phyloP scores from a whole-genome alignment of 2,329 filamentous ascomycete species.

The Alternaria alternata region DNA sequence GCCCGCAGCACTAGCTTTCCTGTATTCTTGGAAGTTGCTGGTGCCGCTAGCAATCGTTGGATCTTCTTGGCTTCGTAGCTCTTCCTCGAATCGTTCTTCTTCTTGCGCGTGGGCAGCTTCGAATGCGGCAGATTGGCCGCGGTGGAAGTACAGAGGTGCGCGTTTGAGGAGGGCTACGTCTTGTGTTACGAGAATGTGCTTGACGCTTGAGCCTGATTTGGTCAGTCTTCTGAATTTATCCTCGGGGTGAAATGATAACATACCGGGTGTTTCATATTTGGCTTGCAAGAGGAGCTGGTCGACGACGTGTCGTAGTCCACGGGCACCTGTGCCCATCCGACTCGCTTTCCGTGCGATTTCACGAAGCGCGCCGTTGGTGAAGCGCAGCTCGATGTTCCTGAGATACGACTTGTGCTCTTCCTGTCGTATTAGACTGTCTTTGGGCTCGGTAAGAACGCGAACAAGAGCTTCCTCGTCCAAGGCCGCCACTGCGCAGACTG shows the following conservation, averaged over 20 bases:
- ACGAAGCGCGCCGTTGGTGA: constrained; percentile 82
- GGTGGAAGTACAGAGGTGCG: constrained; percentile 54
- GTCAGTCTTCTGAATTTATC: constrained; percentile 12
- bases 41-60: constrained; percentile 27
- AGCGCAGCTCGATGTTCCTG: constrained; percentile 76
- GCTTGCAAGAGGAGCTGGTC: constrained; percentile 56
- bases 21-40: constrained; percentile 57
- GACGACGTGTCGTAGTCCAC: constrained; percentile 58
- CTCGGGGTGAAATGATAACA: constrained; percentile 5
- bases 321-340: constrained; percentile 74
- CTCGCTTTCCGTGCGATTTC: constrained; percentile 78
- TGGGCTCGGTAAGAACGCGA: constrained; percentile 89
- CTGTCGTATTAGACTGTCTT: constrained; percentile 86
- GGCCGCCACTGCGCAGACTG: constrained; percentile 84
- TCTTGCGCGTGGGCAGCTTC: constrained; percentile 52
- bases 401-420: constrained; percentile 89
- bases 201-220: constrained; percentile 50
- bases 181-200: constrained; percentile 57
- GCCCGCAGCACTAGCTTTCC: constrained; percentile 49
- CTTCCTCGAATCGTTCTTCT: constrained; percentile 57
- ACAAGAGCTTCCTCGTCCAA: constrained; percentile 74
- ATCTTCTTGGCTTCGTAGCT: constrained; percentile 43
- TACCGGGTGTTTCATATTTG: constrained; percentile 59
- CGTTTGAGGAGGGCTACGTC: constrained; percentile 54
- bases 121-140: constrained; percentile 54